phyloP scores from a whole-genome alignment of 2,329 filamentous ascomycete species.

The Ceratocystis cubensis region DNA sequence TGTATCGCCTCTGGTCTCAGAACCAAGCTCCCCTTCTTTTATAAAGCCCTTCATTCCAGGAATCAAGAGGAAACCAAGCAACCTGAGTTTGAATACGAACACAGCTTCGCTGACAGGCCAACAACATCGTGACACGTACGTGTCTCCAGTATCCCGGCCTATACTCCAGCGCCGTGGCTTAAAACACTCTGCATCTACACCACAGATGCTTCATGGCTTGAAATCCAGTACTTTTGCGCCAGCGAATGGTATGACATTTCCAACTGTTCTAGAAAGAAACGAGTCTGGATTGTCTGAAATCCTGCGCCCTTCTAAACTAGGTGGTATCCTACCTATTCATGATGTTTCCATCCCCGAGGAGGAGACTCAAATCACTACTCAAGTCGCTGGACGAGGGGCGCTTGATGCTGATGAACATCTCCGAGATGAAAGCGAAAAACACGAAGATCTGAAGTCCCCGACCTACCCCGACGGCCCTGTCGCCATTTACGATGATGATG shows the following conservation, averaged over 20 bases:
- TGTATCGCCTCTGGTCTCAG: constrained; percentile 41
- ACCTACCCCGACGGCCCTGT: constrained; percentile 74
- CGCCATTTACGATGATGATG: constrained; percentile 64
- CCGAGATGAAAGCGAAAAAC: constrained; percentile 54
- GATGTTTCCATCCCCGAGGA: constrained; percentile 33
- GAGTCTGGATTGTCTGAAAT: constrained; percentile 48
- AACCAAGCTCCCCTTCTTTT: constrained; percentile 62
- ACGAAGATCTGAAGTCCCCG: constrained; percentile 67
- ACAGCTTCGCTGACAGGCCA: constrained; percentile 42
- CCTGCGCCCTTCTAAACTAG: constrained; percentile 39
- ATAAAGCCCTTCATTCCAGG: constrained; percentile 65
- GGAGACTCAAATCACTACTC: constrained; percentile 46
- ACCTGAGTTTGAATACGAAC: constrained; percentile 64
- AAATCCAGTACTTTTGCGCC: constrained; percentile 50
- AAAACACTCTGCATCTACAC: constrained; percentile 56
- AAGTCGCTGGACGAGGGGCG: constrained; percentile 47
- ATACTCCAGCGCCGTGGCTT: constrained; percentile 50
- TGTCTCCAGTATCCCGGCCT: constrained; percentile 43
- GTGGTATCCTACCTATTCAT: constrained; percentile 24
- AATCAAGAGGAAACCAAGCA: constrained; percentile 62
- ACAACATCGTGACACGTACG: constrained; percentile 41
- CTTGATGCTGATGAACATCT: constrained; percentile 36
- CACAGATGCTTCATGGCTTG: constrained; percentile 49
- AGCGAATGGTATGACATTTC: constrained; percentile 50
- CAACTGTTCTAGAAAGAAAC: constrained; percentile 47